Evolutionary conservation across 192 early-diverging fungal genomes (phyloP).

Genomic region (Podila minutissima): DNA sequence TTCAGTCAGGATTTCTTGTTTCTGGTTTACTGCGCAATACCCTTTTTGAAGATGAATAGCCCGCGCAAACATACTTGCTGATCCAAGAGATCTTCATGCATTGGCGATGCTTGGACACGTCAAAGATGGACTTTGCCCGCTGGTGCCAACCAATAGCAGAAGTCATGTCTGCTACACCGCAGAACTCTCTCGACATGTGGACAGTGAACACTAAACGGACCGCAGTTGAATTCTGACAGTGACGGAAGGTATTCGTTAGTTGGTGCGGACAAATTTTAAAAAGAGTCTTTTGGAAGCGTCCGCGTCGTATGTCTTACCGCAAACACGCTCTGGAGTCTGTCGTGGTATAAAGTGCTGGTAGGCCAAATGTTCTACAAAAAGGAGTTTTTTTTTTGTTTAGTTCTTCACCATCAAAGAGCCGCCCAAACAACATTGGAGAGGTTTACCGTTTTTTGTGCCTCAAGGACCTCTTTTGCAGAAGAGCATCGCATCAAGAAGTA

Average conservation of each 20-base stretch:
- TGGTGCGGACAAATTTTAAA: not conserved
- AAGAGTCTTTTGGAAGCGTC: slow-evolving; percentile 3
- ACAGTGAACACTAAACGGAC: slow-evolving; percentile 21
- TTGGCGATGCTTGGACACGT: slow-evolving; percentile 9
- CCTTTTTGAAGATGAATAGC: not conserved
- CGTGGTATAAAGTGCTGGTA: slow-evolving; percentile 4
- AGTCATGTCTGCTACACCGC: slow-evolving; percentile 26
- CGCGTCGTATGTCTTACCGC: slow-evolving; percentile 2
- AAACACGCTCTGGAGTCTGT: slow-evolving; percentile 4
- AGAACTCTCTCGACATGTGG: slow-evolving; percentile 7
- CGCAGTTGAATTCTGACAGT: not conserved
- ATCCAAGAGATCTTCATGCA: slow-evolving; percentile 21
- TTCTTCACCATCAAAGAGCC: too few relatives aligned
- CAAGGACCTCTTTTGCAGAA: not conserved
- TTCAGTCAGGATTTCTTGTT: too few relatives aligned
- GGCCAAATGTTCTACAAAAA: slow-evolving; percentile 23
- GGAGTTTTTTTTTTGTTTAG: too few relatives aligned
- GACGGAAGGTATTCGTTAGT: not conserved
- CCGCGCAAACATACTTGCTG: not conserved
- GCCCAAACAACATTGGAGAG: too few relatives aligned
- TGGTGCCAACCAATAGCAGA: slow-evolving; percentile 23
- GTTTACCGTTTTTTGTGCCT: slow-evolving; percentile 15
- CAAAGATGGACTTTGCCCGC: slow-evolving; percentile 20
- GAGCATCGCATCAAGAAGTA: slow-evolving; percentile 21
- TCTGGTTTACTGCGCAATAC: too few relatives aligned